Evolutionary conservation across 1,284 basidiomycete species (phyloP).

Genomic region (Rhodotorula sp.): DNA sequence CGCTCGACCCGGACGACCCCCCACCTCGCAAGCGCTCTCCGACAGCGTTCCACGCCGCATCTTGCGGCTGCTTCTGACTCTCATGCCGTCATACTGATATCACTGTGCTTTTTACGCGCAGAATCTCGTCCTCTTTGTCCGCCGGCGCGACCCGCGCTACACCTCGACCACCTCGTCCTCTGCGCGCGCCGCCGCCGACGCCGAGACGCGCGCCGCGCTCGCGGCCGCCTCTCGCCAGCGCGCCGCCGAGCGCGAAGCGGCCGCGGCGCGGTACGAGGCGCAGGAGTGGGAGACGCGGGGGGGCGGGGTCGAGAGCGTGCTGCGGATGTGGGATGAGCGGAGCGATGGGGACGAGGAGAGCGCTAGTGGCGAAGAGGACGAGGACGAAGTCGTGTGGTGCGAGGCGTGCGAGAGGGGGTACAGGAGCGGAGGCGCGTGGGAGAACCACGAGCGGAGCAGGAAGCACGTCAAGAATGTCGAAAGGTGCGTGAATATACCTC

Average conservation of each 20-base stretch:
- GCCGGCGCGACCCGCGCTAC: slow-evolving; percentile 91
- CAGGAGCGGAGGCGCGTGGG: slow-evolving; percentile 89
- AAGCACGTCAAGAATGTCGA: slow-evolving; percentile 91
- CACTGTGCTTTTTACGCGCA: slow-evolving; percentile 46
- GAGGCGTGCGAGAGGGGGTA: slow-evolving; percentile 93
- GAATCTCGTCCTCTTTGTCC: slow-evolving; percentile 81
- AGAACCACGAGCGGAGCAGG: slow-evolving; percentile 93
- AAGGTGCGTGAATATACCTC: slow-evolving; percentile 50
- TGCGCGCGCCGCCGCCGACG: slow-evolving; percentile 30
- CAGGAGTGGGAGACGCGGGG: slow-evolving; percentile 54
- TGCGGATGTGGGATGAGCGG: slow-evolving; percentile 59
- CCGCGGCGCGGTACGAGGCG: slow-evolving; percentile 44
- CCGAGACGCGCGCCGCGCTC: slow-evolving; percentile 42
- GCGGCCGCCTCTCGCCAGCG: slow-evolving; percentile 43
- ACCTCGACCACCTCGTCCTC: slow-evolving; percentile 29
- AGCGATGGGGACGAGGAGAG: slow-evolving; percentile 31
- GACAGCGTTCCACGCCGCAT: neutral
- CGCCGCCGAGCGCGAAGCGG: slow-evolving; percentile 45
- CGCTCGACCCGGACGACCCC: neutral
- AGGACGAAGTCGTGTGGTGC: slow-evolving; percentile 70
- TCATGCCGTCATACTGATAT: neutral
- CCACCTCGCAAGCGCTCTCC: neutral
- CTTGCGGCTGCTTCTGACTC: slow-evolving; percentile 7
- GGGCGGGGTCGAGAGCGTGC: slow-evolving; percentile 54
- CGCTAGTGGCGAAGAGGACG: slow-evolving; percentile 39